A percentile compares a stretch with the other conserved stretches of the same genome.
These are phyloP conservation scores for Leishmania arabica DNA, from an alignment of 208 protist genomes.

Conservation along the genomic window DNA sequence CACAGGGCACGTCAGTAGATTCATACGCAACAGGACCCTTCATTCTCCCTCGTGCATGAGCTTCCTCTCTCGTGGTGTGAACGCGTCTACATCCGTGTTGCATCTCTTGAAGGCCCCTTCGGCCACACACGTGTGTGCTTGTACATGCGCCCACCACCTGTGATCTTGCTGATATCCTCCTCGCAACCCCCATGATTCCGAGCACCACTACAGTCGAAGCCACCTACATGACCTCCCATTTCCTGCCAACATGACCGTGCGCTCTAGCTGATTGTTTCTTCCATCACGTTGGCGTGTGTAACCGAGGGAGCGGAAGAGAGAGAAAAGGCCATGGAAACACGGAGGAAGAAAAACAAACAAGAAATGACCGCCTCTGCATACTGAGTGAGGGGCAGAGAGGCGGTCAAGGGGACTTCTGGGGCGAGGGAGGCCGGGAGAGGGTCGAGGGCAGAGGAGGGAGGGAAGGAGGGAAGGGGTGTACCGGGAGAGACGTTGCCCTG, in stretches of 20 bases:
- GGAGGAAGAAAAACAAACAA: not conserved
- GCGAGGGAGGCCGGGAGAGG: not conserved
- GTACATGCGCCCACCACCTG: too few species aligned
- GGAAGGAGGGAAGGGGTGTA: not conserved
- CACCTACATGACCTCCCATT: not conserved
- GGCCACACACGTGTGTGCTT: not conserved
- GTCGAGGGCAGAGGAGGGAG: not conserved
- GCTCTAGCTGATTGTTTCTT: not conserved
- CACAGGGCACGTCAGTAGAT: not conserved
- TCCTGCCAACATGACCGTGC: not conserved
- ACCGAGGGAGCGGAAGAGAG: not conserved
- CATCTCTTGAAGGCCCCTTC: not conserved
- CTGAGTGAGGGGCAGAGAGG: not conserved
- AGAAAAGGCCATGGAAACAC: not conserved
- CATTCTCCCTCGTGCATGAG: not conserved
- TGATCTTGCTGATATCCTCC: not conserved
- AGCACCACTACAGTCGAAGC: not conserved
- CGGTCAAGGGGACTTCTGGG: not conserved
- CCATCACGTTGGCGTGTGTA: not conserved
- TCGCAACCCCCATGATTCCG: not conserved
- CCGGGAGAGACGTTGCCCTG: not conserved
- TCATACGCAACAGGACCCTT: not conserved
- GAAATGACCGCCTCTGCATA: not conserved
- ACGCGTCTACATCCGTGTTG: not conserved
- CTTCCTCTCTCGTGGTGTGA: not conserved